phyloP scores from a whole-genome alignment of 441 rosid genomes.

The Cnidoscolus chayamansa region DNA sequence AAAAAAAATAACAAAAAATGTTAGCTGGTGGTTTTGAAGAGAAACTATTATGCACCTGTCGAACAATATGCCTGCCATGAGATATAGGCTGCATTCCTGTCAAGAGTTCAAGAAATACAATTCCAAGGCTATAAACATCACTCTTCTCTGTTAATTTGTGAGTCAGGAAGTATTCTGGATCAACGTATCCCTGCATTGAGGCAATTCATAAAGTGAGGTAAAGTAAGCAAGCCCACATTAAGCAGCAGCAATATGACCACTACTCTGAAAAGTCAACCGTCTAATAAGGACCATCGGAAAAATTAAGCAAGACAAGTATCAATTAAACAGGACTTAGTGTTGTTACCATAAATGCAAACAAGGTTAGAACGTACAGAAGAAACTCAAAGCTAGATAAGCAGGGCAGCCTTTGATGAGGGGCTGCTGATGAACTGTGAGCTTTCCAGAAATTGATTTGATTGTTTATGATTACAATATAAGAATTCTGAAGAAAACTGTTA shows the following conservation, averaged over 20 bases:
- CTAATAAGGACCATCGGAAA: neutral
- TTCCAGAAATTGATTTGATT: neutral
- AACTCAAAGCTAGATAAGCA: neutral
- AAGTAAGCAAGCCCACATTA: conserved; percentile 37
- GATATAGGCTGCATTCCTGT: conserved; percentile 86
- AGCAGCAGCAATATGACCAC: conserved; percentile 11
- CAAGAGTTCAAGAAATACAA: conserved; percentile 80
- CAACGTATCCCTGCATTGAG: conserved; percentile 69
- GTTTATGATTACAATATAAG: neutral
- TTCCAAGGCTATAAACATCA: conserved; percentile 89
- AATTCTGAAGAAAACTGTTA: neutral
- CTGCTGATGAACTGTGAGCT: neutral
- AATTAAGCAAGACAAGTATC: too few relatives aligned
- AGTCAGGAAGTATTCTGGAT: conserved; percentile 90
- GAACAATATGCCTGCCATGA: conserved; percentile 84
- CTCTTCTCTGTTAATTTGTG: conserved; percentile 87
- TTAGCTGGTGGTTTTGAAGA: neutral
- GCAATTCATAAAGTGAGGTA: neutral
- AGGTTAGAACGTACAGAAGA: neutral
- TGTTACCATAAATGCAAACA: conserved; percentile 27
- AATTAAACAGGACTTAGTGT: too few relatives aligned
- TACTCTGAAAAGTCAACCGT: conserved; percentile 37
- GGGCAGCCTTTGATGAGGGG: neutral
- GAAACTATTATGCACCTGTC: conserved; percentile 46
- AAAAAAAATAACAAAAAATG: too few relatives aligned